Percentiles rank a stretch among this genome's conserved stretches.
These are phyloP conservation scores for Linum trigynum DNA, from an alignment of 345 rosid genomes.

Conservation along the genomic window DNA sequence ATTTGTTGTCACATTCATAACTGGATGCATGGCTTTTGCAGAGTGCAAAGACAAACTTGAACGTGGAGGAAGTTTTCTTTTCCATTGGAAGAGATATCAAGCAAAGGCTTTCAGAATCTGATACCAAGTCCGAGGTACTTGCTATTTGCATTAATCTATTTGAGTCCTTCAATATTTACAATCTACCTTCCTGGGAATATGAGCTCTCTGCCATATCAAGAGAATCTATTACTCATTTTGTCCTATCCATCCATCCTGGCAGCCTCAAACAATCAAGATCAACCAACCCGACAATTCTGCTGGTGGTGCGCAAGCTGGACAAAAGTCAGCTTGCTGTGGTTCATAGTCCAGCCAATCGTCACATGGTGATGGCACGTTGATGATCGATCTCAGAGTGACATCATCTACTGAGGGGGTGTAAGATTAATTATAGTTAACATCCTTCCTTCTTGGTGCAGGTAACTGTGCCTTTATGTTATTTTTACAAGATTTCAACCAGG, in stretches of 20 bases:
- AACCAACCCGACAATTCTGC: conserved; percentile 3
- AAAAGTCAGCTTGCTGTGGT: conserved; percentile 8
- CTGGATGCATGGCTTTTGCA: conserved; percentile 19
- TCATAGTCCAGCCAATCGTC: background rate
- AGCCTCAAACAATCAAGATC: conserved; percentile 4
- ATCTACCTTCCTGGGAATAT: background rate
- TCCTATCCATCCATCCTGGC: background rate
- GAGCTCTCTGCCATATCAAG: background rate
- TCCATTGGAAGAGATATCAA: conserved; percentile 34
- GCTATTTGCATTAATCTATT: background rate
- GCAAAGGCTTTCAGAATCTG: conserved; percentile 39
- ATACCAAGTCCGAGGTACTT: conserved; percentile 37
- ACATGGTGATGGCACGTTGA: no score
- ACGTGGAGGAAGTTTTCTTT: no score
- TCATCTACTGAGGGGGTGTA: no score
- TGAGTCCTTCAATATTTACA: background rate
- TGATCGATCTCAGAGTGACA: no score
- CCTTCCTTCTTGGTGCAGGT: no score
- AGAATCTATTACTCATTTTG: background rate
- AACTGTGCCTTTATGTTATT: no score
- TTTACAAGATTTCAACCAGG: no score
- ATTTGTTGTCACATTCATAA: background rate
- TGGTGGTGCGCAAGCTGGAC: background rate
- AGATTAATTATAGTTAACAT: no score
- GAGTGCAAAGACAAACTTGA: no score